phyloP scores from a whole-genome alignment of 2,329 filamentous ascomycete species.

The Curvularia sp. region DNA sequence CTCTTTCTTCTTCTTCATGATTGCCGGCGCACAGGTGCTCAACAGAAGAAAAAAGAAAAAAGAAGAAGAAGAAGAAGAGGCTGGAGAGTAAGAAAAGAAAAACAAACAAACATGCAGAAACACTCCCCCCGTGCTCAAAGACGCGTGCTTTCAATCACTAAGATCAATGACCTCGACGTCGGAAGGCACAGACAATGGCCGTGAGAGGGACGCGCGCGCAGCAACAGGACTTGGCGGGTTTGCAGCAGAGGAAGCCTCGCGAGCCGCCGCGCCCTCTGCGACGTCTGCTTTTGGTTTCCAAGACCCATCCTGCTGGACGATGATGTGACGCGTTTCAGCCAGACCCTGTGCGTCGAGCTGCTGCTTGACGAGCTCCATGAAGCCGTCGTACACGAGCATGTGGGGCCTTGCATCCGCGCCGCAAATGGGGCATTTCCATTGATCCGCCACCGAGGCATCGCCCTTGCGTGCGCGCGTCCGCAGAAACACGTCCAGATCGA shows the following conservation, averaged over 20 bases:
- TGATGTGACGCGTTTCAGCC: constrained; percentile 65
- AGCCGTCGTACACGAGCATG: constrained; percentile 75
- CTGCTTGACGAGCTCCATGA: constrained; percentile 68
- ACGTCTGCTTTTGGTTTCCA: constrained; percentile 64
- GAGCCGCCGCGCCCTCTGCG: constrained; percentile 11
- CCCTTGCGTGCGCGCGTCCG: constrained; percentile 44
- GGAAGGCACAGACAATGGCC: constrained; percentile 1
- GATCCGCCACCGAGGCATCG: constrained; percentile 61
- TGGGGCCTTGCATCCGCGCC: constrained; percentile 76
- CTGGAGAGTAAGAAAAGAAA: too few species aligned
- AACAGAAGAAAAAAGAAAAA: neutral
- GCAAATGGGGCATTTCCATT: constrained; percentile 90
- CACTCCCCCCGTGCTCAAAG: too few species aligned
- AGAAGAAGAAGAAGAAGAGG: neutral
- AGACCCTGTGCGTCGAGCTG: constrained; percentile 60
- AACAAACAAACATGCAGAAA: too few species aligned
- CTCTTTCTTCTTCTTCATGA: neutral
- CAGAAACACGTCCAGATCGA: constrained; percentile 86
- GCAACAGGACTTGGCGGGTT: neutral
- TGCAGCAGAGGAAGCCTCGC: neutral
- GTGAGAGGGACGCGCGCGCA: neutral
- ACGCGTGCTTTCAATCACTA: constrained; percentile 16
- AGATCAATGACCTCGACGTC: constrained; percentile 20
- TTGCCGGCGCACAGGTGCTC: too few species aligned
- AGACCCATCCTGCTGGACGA: constrained; percentile 67